Evolutionary conservation across 2,329 filamentous ascomycete species (phyloP).

Genomic region (Thermochaetoides dissita): DNA sequence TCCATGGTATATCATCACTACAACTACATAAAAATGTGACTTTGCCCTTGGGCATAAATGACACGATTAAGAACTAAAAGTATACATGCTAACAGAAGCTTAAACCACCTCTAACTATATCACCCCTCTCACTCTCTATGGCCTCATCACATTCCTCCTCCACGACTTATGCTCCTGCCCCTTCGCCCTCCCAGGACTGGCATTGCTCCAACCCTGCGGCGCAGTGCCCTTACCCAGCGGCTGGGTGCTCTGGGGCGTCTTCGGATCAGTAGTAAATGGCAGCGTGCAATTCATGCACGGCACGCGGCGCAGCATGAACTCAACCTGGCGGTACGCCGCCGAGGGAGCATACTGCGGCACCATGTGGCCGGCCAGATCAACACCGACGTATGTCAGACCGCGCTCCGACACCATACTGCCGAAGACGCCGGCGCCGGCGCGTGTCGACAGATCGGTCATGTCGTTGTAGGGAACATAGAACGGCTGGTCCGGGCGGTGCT

Average conservation of each 20-base stretch:
- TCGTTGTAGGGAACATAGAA: constrained; percentile 56
- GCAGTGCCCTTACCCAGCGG: constrained; percentile 18
- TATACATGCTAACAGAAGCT: background rate
- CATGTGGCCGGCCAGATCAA: constrained; percentile 55
- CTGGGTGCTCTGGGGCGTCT: constrained; percentile 14
- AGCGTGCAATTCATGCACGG: constrained; percentile 32
- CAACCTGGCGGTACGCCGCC: constrained; percentile 56
- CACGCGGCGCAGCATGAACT: constrained; percentile 61
- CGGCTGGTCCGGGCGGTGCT: constrained; percentile 40
- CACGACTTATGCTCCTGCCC: background rate
- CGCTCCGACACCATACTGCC: constrained; percentile 61
- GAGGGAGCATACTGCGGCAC: constrained; percentile 53
- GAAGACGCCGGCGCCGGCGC: constrained; percentile 43
- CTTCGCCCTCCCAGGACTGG: background rate
- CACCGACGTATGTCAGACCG: constrained; percentile 56
- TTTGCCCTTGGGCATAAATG: too few relatives aligned
- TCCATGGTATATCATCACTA: too few relatives aligned
- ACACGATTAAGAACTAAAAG: too few relatives aligned
- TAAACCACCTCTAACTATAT: background rate
- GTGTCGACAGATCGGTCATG: constrained; percentile 22
- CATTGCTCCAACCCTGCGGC: constrained; percentile 17
- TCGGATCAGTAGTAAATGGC: constrained; percentile 23
- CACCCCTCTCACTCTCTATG: background rate
- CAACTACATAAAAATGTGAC: too few relatives aligned
- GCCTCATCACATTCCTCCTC: background rate